Percentiles rank a stretch among this genome's conserved stretches.
Conservation (phyloP, 495 filamentous ascomycete genomes). For the Barbatosphaeria neglecta region DNA sequence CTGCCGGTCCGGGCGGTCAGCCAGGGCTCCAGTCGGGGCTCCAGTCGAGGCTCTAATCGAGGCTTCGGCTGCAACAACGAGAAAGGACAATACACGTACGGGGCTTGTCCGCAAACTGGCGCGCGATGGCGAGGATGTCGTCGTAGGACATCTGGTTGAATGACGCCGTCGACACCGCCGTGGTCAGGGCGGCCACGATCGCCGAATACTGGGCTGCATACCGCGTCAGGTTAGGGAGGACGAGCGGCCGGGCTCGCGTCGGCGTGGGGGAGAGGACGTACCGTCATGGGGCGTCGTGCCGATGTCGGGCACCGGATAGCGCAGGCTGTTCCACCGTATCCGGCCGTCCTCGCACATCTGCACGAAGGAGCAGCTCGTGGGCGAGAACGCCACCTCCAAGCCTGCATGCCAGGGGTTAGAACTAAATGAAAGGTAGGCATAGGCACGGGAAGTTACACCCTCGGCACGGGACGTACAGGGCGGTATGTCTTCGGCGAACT, state of each 20-base stretch:
- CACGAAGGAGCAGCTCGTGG: conserved; percentile 57
- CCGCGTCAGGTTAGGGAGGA: neutral
- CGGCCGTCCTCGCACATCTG: conserved; percentile 54
- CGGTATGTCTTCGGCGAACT: conserved; percentile 41
- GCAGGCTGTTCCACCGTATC: conserved; percentile 51
- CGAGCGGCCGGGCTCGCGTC: too few species aligned
- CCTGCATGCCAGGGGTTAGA: conserved; percentile 26
- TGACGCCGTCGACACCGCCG: conserved; percentile 33
- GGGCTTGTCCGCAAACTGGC: conserved; percentile 33
- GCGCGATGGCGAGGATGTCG: conserved; percentile 59
- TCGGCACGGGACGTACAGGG: conserved; percentile 26
- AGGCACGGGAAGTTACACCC: conserved; percentile 12
- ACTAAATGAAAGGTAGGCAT: too few species aligned
- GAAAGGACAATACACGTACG: too few species aligned
- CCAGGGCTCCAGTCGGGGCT: conserved; percentile 22
- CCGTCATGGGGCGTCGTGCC: conserved; percentile 26
- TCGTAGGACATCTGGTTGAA: conserved; percentile 51
- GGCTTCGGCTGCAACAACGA: neutral
- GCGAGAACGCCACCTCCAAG: conserved; percentile 59
- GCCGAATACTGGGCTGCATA: conserved; percentile 24
- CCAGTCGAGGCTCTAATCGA: neutral
- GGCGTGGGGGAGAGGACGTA: too few species aligned
- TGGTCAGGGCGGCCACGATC: conserved; percentile 24
- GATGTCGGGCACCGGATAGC: conserved; percentile 36
- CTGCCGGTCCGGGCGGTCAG: conserved; percentile 3